Evolutionary conservation across 352 stramenopile species (phyloP).

Genomic region (Pythium aphanidermatum): DNA sequence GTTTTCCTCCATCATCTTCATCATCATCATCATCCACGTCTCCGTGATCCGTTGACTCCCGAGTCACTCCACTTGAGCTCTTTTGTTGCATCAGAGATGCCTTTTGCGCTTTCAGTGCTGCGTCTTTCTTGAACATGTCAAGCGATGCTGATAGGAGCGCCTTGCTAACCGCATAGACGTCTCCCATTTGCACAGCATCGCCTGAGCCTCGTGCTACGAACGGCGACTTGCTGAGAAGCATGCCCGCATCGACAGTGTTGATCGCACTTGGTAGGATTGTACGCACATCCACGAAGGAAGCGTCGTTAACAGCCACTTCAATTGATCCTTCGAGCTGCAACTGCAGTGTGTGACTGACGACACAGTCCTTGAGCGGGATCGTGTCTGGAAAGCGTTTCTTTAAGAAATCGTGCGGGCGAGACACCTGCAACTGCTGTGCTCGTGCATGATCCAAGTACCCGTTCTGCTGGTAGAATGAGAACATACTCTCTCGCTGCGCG

Average conservation of each 20-base stretch:
- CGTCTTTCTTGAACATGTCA: constrained; percentile 49
- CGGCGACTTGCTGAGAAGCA: constrained; percentile 46
- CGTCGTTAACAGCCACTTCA: constrained; percentile 64
- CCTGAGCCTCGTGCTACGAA: constrained; percentile 22
- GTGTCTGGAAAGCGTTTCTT: constrained; percentile 64
- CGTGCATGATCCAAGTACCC: constrained; percentile 62
- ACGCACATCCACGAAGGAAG: constrained; percentile 52
- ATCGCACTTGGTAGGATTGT: constrained; percentile 60
- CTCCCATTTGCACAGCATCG: constrained; percentile 42
- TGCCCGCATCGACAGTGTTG: constrained; percentile 27
- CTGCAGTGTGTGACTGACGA: constrained; percentile 53
- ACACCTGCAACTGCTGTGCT: constrained; percentile 52
- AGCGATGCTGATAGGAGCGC: constrained; percentile 41
- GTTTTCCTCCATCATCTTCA: constrained; percentile 34
- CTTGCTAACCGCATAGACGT: constrained; percentile 57
- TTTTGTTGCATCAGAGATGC: constrained; percentile 31
- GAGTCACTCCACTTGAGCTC: not conserved
- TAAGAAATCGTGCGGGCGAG: constrained; percentile 67
- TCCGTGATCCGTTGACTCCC: constrained; percentile 8
- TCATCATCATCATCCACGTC: constrained; percentile 33
- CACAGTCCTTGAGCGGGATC: constrained; percentile 52
- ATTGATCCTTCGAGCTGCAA: constrained; percentile 68
- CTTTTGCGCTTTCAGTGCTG: constrained; percentile 29
- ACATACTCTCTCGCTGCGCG: constrained; percentile 65
- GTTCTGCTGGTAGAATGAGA: constrained; percentile 85